A percentile compares a stretch with the other conserved stretches of the same genome.
Evolutionary conservation across 2,329 filamentous ascomycete genomes (phyloP).

Genomic region (Colletotrichum neosansevieriae): DNA sequence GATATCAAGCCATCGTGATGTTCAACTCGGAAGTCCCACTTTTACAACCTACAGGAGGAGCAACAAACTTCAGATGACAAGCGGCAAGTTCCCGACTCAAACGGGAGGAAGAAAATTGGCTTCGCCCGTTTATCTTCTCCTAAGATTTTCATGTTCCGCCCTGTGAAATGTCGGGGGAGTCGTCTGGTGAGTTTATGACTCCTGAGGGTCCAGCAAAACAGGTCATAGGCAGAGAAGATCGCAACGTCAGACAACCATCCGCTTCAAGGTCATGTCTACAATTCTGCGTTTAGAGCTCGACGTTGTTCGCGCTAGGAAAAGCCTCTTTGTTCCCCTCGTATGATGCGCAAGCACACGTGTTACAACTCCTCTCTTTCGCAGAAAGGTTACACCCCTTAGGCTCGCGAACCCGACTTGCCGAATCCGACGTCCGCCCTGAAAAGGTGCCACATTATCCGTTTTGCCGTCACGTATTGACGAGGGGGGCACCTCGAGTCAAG

Average conservation of each 20-base stretch:
- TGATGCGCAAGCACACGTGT: too few species aligned
- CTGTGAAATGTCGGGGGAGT: background rate
- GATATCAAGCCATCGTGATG: background rate
- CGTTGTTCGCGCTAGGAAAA: too few species aligned
- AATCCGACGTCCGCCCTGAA: background rate
- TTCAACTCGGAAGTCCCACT: background rate
- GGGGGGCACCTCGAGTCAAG: conserved; percentile 9
- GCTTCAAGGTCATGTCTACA: conserved; percentile 7
- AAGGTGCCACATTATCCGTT: background rate
- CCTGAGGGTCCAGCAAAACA: too few species aligned
- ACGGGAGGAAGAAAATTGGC: background rate
- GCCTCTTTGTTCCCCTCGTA: too few species aligned
- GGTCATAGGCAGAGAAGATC: too few species aligned
- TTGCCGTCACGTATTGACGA: background rate
- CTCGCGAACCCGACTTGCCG: background rate
- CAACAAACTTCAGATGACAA: conserved; percentile 21
- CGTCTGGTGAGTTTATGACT: too few species aligned
- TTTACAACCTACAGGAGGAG: background rate
- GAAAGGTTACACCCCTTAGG: too few species aligned
- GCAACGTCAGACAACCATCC: background rate
- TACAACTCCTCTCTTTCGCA: too few species aligned
- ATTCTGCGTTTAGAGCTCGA: background rate
- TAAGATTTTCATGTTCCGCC: background rate
- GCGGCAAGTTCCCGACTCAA: conserved; percentile 20
- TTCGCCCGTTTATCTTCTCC: conserved; percentile 1